Percentiles rank a stretch among this genome's conserved stretches.
These are phyloP conservation scores for Pichia manshurica DNA, from an alignment of 805 yeast species.

Conservation along the genomic window DNA sequence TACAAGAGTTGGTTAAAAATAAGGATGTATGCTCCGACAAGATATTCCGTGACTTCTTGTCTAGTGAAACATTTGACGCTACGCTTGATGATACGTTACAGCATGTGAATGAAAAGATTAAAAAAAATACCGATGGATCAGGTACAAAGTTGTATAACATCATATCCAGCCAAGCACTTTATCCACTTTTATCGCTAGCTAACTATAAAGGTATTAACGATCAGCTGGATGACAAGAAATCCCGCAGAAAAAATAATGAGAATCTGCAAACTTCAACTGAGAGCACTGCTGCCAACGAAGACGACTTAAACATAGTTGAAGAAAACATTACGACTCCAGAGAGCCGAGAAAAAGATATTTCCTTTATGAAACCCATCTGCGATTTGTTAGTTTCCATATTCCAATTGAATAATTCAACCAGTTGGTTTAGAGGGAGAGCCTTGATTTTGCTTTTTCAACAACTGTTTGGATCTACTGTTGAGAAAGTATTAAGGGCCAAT, in stretches of 20 bases:
- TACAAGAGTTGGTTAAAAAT: constrained; percentile 49
- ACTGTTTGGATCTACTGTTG: constrained; percentile 77
- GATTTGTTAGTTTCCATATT: constrained; percentile 69
- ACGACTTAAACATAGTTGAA: not conserved
- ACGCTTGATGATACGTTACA: constrained; percentile 15
- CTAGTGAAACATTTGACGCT: constrained; percentile 55
- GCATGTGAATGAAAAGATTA: constrained; percentile 10
- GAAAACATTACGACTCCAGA: not conserved
- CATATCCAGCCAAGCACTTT: constrained; percentile 23
- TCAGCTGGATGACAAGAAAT: not conserved
- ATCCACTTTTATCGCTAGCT: constrained; percentile 7
- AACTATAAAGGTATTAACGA: constrained; percentile 1
- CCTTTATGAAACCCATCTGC: constrained; percentile 77
- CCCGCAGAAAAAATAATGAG: too few relatives aligned
- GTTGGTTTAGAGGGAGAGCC: constrained; percentile 84
- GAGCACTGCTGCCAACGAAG: not conserved
- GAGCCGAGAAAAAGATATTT: constrained; percentile 17
- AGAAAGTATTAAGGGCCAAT: constrained; percentile 51
- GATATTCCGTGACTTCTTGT: constrained; percentile 69
- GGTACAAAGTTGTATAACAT: constrained; percentile 31
- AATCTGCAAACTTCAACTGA: too few relatives aligned
- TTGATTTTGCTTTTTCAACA: constrained; percentile 77
- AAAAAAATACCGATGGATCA: constrained; percentile 19
- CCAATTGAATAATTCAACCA: constrained; percentile 50
- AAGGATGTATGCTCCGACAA: constrained; percentile 70